Conservation (phyloP, 1,139 yeast species). For the Candida tropicalis region DNA sequence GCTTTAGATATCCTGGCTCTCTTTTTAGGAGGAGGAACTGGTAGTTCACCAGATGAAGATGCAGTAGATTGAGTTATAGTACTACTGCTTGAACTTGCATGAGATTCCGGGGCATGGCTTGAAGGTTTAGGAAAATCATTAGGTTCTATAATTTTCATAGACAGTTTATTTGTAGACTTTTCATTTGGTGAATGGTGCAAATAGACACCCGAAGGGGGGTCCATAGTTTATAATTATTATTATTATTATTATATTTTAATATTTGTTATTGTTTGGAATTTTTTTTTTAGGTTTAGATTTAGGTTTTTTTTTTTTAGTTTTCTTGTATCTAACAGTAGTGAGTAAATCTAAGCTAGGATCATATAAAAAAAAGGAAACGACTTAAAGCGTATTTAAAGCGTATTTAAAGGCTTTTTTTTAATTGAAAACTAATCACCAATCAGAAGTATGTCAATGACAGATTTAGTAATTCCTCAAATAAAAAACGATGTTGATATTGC, state of each 20-base stretch:
- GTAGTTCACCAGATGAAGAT: neutral
- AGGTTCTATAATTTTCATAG: neutral
- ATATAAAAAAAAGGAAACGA: too few species aligned
- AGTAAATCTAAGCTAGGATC: too few species aligned
- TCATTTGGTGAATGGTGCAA: neutral
- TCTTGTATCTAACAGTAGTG: too few species aligned
- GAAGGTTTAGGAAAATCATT: neutral
- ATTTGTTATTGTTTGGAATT: neutral
- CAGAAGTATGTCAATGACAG: too few species aligned
- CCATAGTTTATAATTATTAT: too few species aligned
- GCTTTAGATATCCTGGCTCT: constrained; percentile 46
- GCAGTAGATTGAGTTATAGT: constrained; percentile 5
- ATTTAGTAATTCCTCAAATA: too few species aligned
- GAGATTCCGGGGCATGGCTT: too few species aligned
- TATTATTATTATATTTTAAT: too few species aligned
- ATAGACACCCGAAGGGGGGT: constrained; percentile 2
- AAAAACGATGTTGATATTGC: too few species aligned
- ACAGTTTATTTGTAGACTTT: neutral
- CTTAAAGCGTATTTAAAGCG: too few species aligned
- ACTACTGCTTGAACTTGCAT: neutral
- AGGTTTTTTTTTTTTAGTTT: neutral
- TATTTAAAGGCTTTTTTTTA: too few species aligned
- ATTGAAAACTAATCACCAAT: too few species aligned
- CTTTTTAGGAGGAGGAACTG: constrained; percentile 3
- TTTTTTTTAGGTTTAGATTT: neutral